A percentile compares a stretch with the other conserved stretches of the same genome.
phyloP scores from a whole-genome alignment of 164 flowering plant genomes.

The Vitis riparia region DNA sequence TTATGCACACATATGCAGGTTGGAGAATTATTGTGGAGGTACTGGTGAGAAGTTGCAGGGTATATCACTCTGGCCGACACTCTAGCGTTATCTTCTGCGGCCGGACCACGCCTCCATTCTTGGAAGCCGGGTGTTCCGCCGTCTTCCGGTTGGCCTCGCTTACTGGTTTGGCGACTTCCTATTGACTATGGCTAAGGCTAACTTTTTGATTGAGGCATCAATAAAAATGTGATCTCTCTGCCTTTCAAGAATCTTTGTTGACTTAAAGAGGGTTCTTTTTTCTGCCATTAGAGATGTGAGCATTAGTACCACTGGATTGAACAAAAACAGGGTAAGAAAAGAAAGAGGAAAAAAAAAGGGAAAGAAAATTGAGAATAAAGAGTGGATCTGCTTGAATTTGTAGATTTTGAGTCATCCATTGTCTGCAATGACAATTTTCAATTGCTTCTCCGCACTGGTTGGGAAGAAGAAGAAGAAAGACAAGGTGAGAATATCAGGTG shows the following conservation, averaged over 20 bases:
- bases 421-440: conserved; percentile 44
- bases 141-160: conserved; percentile 11
- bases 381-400: background rate
- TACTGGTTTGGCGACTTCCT: conserved; percentile 60
- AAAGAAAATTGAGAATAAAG: conserved; percentile 3
- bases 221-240: conserved; percentile 13
- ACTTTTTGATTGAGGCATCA: conserved; percentile 5
- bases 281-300: conserved; percentile 20
- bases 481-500: conserved; percentile 36
- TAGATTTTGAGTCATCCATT: conserved; percentile 1
- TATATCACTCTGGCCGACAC: conserved; percentile 72
- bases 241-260: background rate
- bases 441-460: conserved; percentile 40
- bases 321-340: background rate
- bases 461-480: conserved; percentile 57
- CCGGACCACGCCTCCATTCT: conserved; percentile 15
- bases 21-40: conserved; percentile 24
- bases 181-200: conserved; percentile 75
- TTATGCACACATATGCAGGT: no score
- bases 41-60: conserved; percentile 37
- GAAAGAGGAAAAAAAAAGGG: background rate
- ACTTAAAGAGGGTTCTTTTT: background rate
- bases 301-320: background rate
- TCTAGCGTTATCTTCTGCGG: conserved; percentile 21
- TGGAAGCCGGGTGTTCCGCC: conserved; percentile 17